Conservation (phyloP, 2,329 filamentous ascomycete species). For the Macrophomina phaseolina region DNA sequence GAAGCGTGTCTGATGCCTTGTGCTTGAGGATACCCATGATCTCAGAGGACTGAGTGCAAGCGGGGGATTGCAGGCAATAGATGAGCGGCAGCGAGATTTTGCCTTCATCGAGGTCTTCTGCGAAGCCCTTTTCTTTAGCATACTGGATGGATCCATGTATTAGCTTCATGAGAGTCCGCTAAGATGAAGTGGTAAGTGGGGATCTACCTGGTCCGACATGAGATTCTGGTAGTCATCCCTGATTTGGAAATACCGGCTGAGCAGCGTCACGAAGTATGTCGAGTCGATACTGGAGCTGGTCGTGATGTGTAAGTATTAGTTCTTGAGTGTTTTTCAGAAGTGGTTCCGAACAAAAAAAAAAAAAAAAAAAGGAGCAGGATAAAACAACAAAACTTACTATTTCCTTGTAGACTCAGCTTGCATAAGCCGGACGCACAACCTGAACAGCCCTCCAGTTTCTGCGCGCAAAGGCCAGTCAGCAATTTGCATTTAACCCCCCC, state of each 20-base stretch:
- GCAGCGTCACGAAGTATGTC: slow-evolving; percentile 16
- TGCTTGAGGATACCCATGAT: too few relatives aligned
- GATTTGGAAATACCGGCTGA: slow-evolving; percentile 43
- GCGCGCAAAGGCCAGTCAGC: not conserved
- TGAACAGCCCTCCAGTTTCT: not conserved
- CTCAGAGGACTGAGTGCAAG: too few relatives aligned
- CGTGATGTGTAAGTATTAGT: too few relatives aligned
- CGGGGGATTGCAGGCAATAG: slow-evolving; percentile 29
- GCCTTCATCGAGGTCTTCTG: not conserved
- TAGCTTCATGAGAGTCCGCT: too few relatives aligned
- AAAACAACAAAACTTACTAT: too few relatives aligned
- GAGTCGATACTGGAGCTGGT: too few relatives aligned
- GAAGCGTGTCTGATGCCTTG: too few relatives aligned
- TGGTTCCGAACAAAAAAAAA: too few relatives aligned
- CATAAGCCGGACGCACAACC: not conserved
- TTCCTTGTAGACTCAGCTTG: not conserved
- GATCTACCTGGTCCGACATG: not conserved
- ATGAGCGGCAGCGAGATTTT: not conserved
- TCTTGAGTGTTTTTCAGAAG: too few relatives aligned
- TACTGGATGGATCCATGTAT: not conserved
- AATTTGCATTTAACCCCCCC: not conserved
- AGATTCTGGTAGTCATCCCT: slow-evolving; percentile 45
- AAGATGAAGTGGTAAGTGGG: not conserved
- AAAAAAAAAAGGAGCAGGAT: too few relatives aligned
- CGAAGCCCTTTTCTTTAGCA: not conserved